Evolutionary conservation across 306 rosid genomes (phyloP).

Genomic region (Prinsepia uniflora): DNA sequence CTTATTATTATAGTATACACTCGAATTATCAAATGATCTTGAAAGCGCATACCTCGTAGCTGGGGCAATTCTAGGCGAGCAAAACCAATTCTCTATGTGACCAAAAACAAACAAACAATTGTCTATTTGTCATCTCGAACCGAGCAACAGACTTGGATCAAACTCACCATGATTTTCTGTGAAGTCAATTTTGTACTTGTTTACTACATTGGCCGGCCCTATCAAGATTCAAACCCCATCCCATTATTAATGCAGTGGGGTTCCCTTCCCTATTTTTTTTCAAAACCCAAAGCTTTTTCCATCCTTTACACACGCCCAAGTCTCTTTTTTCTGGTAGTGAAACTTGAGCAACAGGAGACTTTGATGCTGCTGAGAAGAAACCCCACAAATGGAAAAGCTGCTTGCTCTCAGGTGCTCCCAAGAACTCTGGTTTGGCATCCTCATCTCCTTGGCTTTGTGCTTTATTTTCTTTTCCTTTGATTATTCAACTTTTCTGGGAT

Average conservation of each 20-base stretch:
- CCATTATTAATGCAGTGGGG: neutral
- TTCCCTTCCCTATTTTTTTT: neutral
- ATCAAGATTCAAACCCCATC: neutral
- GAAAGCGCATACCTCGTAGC: too few relatives aligned
- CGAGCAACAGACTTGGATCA: neutral
- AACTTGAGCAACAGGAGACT: too few relatives aligned
- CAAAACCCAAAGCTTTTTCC: accelerated
- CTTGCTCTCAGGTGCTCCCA: constrained; percentile 27
- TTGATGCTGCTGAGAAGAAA: neutral
- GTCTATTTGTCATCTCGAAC: neutral
- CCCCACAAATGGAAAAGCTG: constrained; percentile 39
- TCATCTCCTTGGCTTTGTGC: constrained; percentile 41
- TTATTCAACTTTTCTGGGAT: constrained; percentile 32
- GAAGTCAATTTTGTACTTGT: constrained; percentile 1
- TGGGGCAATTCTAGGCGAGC: neutral
- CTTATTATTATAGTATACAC: too few relatives aligned
- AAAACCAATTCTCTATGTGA: neutral
- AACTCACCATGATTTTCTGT: neutral
- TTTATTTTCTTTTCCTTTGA: constrained; percentile 37
- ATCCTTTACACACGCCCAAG: neutral
- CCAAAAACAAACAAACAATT: too few relatives aligned
- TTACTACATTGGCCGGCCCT: neutral
- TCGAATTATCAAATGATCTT: too few relatives aligned
- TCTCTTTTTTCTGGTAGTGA: too few relatives aligned
- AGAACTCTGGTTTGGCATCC: constrained; percentile 40